These are phyloP conservation scores for Acorus calamus DNA, from an alignment of 106 monocot genomes.

Conservation along the genomic window DNA sequence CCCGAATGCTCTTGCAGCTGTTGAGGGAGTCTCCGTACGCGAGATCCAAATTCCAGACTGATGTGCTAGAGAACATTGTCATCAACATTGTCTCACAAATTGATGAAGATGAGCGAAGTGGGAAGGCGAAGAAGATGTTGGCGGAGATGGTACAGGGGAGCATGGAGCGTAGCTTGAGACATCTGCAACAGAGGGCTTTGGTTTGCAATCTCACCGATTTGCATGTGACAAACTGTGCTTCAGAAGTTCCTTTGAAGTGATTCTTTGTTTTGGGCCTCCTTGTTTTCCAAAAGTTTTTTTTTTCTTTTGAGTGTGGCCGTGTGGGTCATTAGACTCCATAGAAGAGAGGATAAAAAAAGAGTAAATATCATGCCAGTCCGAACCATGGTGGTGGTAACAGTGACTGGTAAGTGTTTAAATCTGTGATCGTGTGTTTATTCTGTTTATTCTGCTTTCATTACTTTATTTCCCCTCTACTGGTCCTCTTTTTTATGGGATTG, in stretches of 20 bases:
- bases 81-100: constrained; percentile 37
- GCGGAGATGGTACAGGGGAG: constrained; percentile 71
- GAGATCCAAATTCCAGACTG: constrained; percentile 19
- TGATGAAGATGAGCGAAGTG: constrained; percentile 29
- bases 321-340: no score
- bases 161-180: constrained; percentile 65
- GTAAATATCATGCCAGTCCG: no score
- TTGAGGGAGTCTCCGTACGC: constrained; percentile 28
- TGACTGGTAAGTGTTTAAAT: no score
- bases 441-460: no score
- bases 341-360: no score
- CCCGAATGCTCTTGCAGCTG: constrained; percentile 34
- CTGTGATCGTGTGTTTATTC: no score
- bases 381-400: no score
- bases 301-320: no score
- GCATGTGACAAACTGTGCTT: constrained; percentile 11
- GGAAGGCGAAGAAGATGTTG: constrained; percentile 60
- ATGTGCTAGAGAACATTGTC: constrained; percentile 36
- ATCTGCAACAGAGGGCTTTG: constrained; percentile 53
- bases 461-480: no score
- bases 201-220: constrained; percentile 31
- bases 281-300: no score
- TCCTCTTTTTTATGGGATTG: no score
- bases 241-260: constrained; percentile 21
- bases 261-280: no score